Percentiles rank a stretch among this genome's conserved stretches.
phyloP scores from a whole-genome alignment of 805 yeast genomes.

The Diddensiella transvaalensis region DNA sequence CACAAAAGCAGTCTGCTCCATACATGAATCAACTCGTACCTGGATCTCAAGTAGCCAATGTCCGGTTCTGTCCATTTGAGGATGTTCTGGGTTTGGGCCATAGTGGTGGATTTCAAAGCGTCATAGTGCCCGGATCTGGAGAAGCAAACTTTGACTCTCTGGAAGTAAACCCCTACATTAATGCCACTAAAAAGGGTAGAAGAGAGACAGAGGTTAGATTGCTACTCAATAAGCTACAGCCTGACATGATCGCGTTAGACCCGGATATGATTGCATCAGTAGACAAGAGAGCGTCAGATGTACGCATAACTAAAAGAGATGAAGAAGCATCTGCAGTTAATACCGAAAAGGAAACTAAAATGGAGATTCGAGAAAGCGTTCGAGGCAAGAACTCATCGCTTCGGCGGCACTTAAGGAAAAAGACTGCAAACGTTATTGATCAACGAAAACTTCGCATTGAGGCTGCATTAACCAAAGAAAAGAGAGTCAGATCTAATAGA shows the following conservation, averaged over 20 bases:
- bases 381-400: slow-evolving; percentile 80
- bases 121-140: slow-evolving; percentile 94
- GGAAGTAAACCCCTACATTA: slow-evolving; percentile 90
- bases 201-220: slow-evolving; percentile 87
- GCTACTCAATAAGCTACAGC: slow-evolving; percentile 79
- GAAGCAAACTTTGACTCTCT: slow-evolving; percentile 95
- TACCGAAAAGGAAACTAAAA: slow-evolving; percentile 47
- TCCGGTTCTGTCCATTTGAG: slow-evolving; percentile 87
- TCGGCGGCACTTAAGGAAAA: slow-evolving; percentile 76
- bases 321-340: slow-evolving; percentile 37
- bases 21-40: slow-evolving; percentile 89
- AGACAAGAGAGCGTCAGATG: slow-evolving; percentile 60
- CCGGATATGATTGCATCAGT: slow-evolving; percentile 84
- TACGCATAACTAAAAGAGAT: slow-evolving; percentile 55
- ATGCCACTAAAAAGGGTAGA: slow-evolving; percentile 86
- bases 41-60: slow-evolving; percentile 64
- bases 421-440: slow-evolving; percentile 78
- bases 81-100: slow-evolving; percentile 94
- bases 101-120: slow-evolving; percentile 68
- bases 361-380: slow-evolving; percentile 61
- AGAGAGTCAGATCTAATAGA: slow-evolving; percentile 47
- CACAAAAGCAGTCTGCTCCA: slow-evolving; percentile 68
- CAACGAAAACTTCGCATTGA: slow-evolving; percentile 78
- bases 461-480: slow-evolving; percentile 68
- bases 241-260: slow-evolving; percentile 89